Conservation (phyloP, 768 basidiomycete genomes). For the Scleroderma bovista region DNA sequence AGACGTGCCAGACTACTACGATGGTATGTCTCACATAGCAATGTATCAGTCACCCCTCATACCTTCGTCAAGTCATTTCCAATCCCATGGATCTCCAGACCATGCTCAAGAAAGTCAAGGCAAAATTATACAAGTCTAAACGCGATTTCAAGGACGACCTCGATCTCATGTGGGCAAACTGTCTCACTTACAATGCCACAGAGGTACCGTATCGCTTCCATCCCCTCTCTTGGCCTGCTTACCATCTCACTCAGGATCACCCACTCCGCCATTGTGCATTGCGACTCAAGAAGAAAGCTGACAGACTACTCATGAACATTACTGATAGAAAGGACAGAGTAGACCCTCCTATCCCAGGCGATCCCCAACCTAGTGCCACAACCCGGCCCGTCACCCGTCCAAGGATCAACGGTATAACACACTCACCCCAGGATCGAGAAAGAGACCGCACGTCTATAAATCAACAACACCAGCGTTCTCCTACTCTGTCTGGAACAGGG, state of each 20-base stretch:
- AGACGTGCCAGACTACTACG: conserved; percentile 92
- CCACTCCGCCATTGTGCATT: conserved; percentile 79
- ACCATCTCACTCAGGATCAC: conserved; percentile 55
- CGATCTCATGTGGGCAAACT: conserved; percentile 96
- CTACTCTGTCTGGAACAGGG: conserved; percentile 17
- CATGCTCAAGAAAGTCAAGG: conserved; percentile 90
- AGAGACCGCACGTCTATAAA: conserved; percentile 10
- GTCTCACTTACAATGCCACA: conserved; percentile 84
- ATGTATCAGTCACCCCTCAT: not conserved
- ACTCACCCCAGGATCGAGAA: conserved; percentile 30
- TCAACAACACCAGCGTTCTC: conserved; percentile 12
- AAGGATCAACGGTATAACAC: conserved; percentile 37
- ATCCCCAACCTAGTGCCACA: conserved; percentile 28
- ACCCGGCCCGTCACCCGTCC: conserved; percentile 33
- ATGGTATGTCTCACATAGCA: conserved; percentile 50
- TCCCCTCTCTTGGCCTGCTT: not conserved
- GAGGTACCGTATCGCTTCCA: conserved; percentile 46
- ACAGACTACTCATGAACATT: conserved; percentile 80
- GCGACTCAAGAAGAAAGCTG: conserved; percentile 79
- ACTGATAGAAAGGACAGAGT: conserved; percentile 81
- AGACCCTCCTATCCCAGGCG: conserved; percentile 59
- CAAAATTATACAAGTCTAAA: conserved; percentile 89
- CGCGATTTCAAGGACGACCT: conserved; percentile 90
- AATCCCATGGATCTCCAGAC: conserved; percentile 95
- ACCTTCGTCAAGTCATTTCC: conserved; percentile 67